Evolutionary conservation across 129 eudicot genomes (phyloP), one percentile per base, ranked within the genome.

Genomic region (Saussurea involucrata): DNA sequence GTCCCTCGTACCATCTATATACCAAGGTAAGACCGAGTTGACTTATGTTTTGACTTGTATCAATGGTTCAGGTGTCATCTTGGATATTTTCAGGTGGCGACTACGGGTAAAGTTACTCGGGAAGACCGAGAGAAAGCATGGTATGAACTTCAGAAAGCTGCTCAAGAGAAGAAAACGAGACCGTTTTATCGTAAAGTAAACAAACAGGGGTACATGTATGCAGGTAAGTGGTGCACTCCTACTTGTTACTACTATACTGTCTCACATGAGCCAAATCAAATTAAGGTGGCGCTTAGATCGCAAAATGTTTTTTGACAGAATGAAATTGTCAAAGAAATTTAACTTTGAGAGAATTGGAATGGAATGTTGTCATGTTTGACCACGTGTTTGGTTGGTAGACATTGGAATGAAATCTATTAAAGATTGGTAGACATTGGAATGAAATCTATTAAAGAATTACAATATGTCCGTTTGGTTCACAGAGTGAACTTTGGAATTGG

Each of bases 181-280:
- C 99, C 99, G 25, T 95, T 92, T 75, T 95, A 89, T 72, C 94
- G 99, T 64, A 86, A 88, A n/a, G 97, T 89, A 36, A 81, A 92
- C 83, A 95, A 92, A 78, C 76, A 80, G 1, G 96, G 99, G 64
- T 77, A 88, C 24, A 95, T 95, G 99, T 95, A 91, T 86, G 89
- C 99, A 69, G 99, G 99, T 95, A 86, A 69, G 60, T 32, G 7
- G 17, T 17, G 53, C 57, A 55, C 13, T 64, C 15, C 15, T 40
- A 40, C 31, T 63, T 22, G 58, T 49, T 49, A 18, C 64, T 57
- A 57, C 64, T 36, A 22, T 61, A 53, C 8, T 6, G 21, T 53
- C 0, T 6, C 1, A 17, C n/a, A n/a, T n/a, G n/a, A n/a, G n/a
- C n/a, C n/a, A n/a, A n/a, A n/a, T n/a, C n/a, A n/a, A n/a, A n/a